A percentile compares a stretch with the other conserved stretches of the same genome.
Evolutionary conservation across 345 rosid genomes (phyloP).

Genomic region (Hypericum androsaemum): DNA sequence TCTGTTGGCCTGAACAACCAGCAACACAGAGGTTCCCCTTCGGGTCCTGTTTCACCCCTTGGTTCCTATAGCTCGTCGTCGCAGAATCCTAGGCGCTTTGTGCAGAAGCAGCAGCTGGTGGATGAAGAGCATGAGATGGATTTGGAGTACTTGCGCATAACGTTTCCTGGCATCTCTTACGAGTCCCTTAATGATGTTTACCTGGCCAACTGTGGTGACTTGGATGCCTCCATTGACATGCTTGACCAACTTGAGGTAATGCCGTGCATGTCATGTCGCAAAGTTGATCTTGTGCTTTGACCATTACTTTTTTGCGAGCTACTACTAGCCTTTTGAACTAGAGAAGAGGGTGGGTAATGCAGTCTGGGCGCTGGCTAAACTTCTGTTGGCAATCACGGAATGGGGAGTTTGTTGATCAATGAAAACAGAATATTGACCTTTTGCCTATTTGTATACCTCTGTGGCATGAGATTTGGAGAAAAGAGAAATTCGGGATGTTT

Average conservation of each 20-base stretch:
- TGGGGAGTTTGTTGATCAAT: too few species aligned
- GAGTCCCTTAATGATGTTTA: conserved; percentile 69
- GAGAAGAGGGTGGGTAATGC: too few species aligned
- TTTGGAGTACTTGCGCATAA: conserved; percentile 54
- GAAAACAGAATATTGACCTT: too few species aligned
- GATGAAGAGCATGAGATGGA: conserved; percentile 65
- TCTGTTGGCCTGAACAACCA: conserved; percentile 21
- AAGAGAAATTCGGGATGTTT: too few species aligned
- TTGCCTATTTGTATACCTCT: too few species aligned
- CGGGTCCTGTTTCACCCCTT: conserved; percentile 23
- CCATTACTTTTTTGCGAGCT: not conserved
- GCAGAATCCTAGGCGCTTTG: conserved; percentile 14
- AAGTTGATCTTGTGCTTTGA: not conserved
- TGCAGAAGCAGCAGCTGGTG: conserved; percentile 30
- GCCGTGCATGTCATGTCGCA: not conserved
- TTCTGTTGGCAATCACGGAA: too few species aligned
- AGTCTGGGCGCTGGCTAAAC: too few species aligned
- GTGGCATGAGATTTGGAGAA: too few species aligned
- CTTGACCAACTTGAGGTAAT: conserved; percentile 75
- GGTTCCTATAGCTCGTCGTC: conserved; percentile 26
- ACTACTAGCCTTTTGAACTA: not conserved
- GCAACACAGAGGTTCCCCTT: conserved; percentile 17
- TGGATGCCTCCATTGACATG: conserved; percentile 80
- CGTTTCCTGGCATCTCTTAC: conserved; percentile 56
- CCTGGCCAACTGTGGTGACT: conserved; percentile 58